Evolutionary conservation across 495 filamentous ascomycete species (phyloP).

Genomic region (Schizothecium vesticola): DNA sequence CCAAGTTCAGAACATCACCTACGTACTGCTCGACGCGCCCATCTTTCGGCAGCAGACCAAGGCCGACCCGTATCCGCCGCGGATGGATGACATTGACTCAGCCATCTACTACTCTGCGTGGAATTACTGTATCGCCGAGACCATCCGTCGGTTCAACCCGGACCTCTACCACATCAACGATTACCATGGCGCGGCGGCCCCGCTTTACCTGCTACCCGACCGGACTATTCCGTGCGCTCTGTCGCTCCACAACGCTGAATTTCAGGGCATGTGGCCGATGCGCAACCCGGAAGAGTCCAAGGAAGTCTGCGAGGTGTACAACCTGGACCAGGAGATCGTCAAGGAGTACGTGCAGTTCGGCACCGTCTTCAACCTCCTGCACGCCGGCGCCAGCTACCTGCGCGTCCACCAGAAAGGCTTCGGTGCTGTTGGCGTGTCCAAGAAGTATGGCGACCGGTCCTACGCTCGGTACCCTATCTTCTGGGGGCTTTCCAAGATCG

Average conservation of each 20-base stretch:
- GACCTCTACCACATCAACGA: slow-evolving; percentile 80
- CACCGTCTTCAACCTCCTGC: slow-evolving; percentile 66
- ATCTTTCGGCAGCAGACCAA: slow-evolving; percentile 66
- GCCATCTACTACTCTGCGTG: slow-evolving; percentile 71
- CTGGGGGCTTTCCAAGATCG: slow-evolving; percentile 67
- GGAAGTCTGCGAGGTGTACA: slow-evolving; percentile 69
- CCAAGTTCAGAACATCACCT: slow-evolving; percentile 61
- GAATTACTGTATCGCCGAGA: slow-evolving; percentile 65
- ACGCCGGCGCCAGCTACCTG: slow-evolving; percentile 69
- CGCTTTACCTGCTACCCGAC: slow-evolving; percentile 60
- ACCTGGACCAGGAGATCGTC: slow-evolving; percentile 48
- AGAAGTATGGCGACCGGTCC: slow-evolving; percentile 70
- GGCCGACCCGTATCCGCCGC: slow-evolving; percentile 61
- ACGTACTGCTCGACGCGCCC: slow-evolving; percentile 64
- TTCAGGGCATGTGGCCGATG: slow-evolving; percentile 72
- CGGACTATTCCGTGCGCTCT: slow-evolving; percentile 54
- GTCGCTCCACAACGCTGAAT: slow-evolving; percentile 55
- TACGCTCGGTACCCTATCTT: slow-evolving; percentile 74
- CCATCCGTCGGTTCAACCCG: slow-evolving; percentile 55
- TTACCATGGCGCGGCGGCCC: slow-evolving; percentile 70
- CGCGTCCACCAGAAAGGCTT: slow-evolving; percentile 70
- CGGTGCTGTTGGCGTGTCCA: slow-evolving; percentile 68
- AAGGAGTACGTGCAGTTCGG: slow-evolving; percentile 62
- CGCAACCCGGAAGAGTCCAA: slow-evolving; percentile 59
- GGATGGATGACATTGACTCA: slow-evolving; percentile 70